A percentile compares a stretch with the other conserved stretches of the same genome.
Conservation (phyloP, 2,329 filamentous ascomycete genomes). For the Dissoconium aciculare region DNA sequence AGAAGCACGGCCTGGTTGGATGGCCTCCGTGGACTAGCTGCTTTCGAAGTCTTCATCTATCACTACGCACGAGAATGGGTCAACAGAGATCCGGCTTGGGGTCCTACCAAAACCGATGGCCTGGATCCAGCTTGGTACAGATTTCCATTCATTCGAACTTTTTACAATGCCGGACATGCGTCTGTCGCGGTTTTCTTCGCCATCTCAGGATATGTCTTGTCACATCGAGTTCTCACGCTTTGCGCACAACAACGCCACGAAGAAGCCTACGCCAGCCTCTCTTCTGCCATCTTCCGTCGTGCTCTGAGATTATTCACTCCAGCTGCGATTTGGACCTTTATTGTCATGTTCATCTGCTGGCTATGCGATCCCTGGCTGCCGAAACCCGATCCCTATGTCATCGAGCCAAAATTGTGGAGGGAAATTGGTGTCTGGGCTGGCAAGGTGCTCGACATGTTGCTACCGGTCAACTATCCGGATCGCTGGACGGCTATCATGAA, state of each 20-base stretch:
- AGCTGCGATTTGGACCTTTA: slow-evolving; percentile 5
- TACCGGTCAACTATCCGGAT: slow-evolving; percentile 9
- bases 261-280: slow-evolving; percentile 2
- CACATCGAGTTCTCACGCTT: slow-evolving; percentile 24
- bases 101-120: slow-evolving; percentile 2
- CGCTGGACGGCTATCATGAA: slow-evolving; percentile 5
- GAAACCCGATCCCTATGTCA: slow-evolving; percentile 3
- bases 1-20: slow-evolving; percentile 6
- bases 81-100: slow-evolving; percentile 6
- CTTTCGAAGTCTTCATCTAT: slow-evolving; percentile 11
- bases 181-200: slow-evolving; percentile 11
- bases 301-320: slow-evolving; percentile 6
- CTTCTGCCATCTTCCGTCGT: slow-evolving; percentile 5
- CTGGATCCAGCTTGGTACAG: slow-evolving; percentile 14
- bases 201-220: slow-evolving; percentile 16
- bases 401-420: slow-evolving; percentile 3
- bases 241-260: slow-evolving; percentile 5
- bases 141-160: slow-evolving; percentile 8
- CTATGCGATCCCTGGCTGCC: slow-evolving; percentile 5
- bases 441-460: slow-evolving; percentile 4
- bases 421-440: slow-evolving; percentile 5
- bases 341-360: slow-evolving; percentile 5
- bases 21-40: slow-evolving; percentile 9
- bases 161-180: slow-evolving; percentile 8
- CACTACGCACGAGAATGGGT: slow-evolving; percentile 8